Percentiles rank a stretch among this genome's conserved stretches.
phyloP scores from a whole-genome alignment of 1,139 yeast genomes.

The Dujonia santamariae region DNA sequence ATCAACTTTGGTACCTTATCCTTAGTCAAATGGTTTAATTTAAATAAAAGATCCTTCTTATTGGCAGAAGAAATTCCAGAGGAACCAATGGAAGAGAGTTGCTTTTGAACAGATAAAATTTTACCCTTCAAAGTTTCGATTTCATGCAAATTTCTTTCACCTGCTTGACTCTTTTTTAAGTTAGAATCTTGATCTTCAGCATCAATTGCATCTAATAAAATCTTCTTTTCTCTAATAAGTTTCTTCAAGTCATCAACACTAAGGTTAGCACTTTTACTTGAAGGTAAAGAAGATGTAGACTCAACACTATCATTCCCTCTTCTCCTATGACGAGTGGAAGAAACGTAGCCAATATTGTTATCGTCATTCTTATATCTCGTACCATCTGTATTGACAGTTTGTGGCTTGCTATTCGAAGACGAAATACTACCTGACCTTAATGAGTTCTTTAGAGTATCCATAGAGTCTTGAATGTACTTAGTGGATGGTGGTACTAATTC shows the following conservation, averaged over 20 bases:
- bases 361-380: conserved; percentile 72
- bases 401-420: conserved; percentile 11
- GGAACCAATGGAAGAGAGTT: conserved; percentile 30
- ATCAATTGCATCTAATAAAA: conserved; percentile 69
- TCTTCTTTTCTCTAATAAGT: conserved; percentile 64
- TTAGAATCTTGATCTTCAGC: conserved; percentile 56
- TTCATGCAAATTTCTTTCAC: conserved; percentile 36
- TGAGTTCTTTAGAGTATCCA: conserved; percentile 40
- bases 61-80: conserved; percentile 32
- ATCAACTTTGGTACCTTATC: conserved; percentile 71
- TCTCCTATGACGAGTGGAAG: conserved; percentile 62
- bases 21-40: conserved; percentile 52
- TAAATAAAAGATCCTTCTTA: conserved; percentile 43
- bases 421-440: conserved; percentile 43
- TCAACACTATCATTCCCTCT: conserved; percentile 14
- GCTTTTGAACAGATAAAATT: conserved; percentile 54
- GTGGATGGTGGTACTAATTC: conserved; percentile 81
- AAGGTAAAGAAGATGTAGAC: conserved; percentile 5
- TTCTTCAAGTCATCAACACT: conserved; percentile 55
- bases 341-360: conserved; percentile 57
- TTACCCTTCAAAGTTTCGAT: conserved; percentile 64
- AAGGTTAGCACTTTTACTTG: conserved; percentile 8
- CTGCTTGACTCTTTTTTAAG: conserved; percentile 17
- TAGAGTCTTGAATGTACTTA: conserved; percentile 47
- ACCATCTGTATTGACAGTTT: conserved; percentile 39